Evolutionary conservation across 164 flowering plant genomes (phyloP).

Genomic region (Stephania yunnanensis): DNA sequence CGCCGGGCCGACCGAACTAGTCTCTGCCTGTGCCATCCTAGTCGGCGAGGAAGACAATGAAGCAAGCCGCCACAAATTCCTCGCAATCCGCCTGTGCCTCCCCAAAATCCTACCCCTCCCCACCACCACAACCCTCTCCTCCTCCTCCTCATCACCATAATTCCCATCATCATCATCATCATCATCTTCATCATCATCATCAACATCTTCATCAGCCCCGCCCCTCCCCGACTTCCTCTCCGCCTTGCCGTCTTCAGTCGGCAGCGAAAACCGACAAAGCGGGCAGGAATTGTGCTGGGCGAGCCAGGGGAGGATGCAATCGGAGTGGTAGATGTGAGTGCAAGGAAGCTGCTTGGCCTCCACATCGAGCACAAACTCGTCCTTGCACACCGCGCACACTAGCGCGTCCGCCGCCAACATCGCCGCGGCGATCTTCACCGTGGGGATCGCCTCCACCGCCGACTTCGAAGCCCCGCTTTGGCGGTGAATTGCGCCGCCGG

Average conservation of each 20-base stretch:
- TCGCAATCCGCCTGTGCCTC: slow-evolving; percentile 30
- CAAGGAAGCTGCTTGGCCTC: slow-evolving; percentile 66
- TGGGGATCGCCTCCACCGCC: slow-evolving; percentile 38
- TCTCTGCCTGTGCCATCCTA: slow-evolving; percentile 35
- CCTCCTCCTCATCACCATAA: slow-evolving; percentile 34
- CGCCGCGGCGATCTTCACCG: slow-evolving; percentile 33
- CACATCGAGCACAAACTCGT: slow-evolving; percentile 35
- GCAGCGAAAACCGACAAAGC: slow-evolving; percentile 44
- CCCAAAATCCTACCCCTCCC: slow-evolving; percentile 28
- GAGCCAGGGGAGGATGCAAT: slow-evolving; percentile 71
- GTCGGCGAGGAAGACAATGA: slow-evolving; percentile 22
- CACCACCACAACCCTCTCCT: slow-evolving; percentile 28
- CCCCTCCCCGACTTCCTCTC: neutral
- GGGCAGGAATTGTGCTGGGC: slow-evolving; percentile 55
- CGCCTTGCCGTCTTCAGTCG: slow-evolving; percentile 20
- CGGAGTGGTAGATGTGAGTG: slow-evolving; percentile 51
- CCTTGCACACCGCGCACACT: slow-evolving; percentile 62
- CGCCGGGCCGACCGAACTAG: slow-evolving; percentile 29
- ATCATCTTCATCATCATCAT: too few relatives aligned
- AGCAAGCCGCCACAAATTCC: slow-evolving; percentile 17
- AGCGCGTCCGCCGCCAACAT: slow-evolving; percentile 18
- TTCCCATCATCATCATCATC: slow-evolving; percentile 10
- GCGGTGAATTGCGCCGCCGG: neutral
- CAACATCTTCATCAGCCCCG: neutral
- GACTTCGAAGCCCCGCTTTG: slow-evolving; percentile 24